phyloP scores from a whole-genome alignment of 192 early-diverging fungal species.

The Thamnidium elegans region DNA sequence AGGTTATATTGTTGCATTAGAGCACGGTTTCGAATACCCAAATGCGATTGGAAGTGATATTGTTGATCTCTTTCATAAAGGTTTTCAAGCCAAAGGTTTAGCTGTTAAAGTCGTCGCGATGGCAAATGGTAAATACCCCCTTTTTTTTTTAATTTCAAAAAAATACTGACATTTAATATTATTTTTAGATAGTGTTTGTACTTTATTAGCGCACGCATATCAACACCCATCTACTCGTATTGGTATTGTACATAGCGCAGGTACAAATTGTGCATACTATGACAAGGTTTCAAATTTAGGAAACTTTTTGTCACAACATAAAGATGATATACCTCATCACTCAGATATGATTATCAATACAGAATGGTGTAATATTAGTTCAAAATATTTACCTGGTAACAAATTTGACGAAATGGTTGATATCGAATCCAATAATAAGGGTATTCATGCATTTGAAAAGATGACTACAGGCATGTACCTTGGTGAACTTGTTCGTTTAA shows the following conservation, averaged over 20 bases:
- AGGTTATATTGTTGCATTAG: constrained; percentile 62
- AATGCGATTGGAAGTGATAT: constrained; percentile 81
- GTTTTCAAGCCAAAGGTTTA: constrained; percentile 64
- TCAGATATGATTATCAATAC: constrained; percentile 88
- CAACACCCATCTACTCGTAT: constrained; percentile 69
- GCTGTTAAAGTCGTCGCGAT: constrained; percentile 76
- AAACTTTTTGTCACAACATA: constrained; percentile 25
- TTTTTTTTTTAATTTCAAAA: constrained; percentile 51
- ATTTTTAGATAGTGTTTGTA: constrained; percentile 85
- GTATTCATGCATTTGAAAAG: constrained; percentile 86
- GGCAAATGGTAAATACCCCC: constrained; percentile 68
- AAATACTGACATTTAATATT: constrained; percentile 44
- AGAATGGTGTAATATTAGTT: constrained; percentile 91
- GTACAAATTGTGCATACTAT: constrained; percentile 85
- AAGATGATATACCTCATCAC: constrained; percentile 21
- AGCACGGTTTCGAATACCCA: constrained; percentile 79
- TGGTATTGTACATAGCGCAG: constrained; percentile 88
- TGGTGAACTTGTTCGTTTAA: constrained; percentile 79
- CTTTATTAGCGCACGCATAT: constrained; percentile 81
- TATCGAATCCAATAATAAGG: constrained; percentile 73
- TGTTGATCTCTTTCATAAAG: constrained; percentile 71
- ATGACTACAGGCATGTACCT: constrained; percentile 92
- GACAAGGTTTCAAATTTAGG: constrained; percentile 57
- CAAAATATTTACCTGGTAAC: constrained; percentile 71
- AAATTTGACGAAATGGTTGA: constrained; percentile 79